A percentile compares a stretch with the other conserved stretches of the same genome.
Conservation (phyloP, 140 eudicot genomes). For the Bidens hawaiensis region DNA sequence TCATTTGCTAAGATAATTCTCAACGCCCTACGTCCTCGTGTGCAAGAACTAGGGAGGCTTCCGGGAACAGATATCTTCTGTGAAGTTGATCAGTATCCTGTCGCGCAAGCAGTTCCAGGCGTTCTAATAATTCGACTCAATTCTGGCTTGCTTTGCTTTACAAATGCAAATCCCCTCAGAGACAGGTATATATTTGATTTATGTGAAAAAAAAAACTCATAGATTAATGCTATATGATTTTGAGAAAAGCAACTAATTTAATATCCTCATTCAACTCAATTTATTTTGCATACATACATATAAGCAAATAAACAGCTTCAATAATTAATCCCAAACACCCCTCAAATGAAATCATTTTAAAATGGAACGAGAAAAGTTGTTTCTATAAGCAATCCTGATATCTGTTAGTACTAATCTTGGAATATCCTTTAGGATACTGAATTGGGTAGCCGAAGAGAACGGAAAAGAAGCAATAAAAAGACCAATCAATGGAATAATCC, state of each 20-base stretch:
- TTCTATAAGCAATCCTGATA: not conserved
- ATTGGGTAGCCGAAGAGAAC: constrained; percentile 40
- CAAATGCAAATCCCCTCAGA: constrained; percentile 71
- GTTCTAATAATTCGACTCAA: constrained; percentile 59
- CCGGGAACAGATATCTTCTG: constrained; percentile 71
- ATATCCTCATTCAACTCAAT: too few species aligned
- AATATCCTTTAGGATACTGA: constrained; percentile 38
- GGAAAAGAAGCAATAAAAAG: constrained; percentile 27
- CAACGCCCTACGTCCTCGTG: constrained; percentile 54
- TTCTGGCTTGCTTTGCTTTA: constrained; percentile 76
- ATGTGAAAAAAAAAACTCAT: not conserved
- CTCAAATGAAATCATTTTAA: too few species aligned
- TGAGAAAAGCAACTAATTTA: not conserved
- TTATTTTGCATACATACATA: not conserved
- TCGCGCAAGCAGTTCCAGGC: constrained; percentile 65
- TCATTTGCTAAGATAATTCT: constrained; percentile 81
- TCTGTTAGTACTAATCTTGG: not conserved
- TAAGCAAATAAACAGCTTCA: not conserved
- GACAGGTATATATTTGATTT: constrained; percentile 51
- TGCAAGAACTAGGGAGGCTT: constrained; percentile 63
- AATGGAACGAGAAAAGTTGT: too few species aligned
- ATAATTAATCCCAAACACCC: not conserved
- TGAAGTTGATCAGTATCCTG: constrained; percentile 74
- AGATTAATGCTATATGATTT: not conserved
- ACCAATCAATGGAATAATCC: constrained; percentile 40